Evolutionary conservation across 768 basidiomycete genomes (phyloP), one percentile per base, ranked within the genome.

Genomic region (Suillus subalutaceus): DNA sequence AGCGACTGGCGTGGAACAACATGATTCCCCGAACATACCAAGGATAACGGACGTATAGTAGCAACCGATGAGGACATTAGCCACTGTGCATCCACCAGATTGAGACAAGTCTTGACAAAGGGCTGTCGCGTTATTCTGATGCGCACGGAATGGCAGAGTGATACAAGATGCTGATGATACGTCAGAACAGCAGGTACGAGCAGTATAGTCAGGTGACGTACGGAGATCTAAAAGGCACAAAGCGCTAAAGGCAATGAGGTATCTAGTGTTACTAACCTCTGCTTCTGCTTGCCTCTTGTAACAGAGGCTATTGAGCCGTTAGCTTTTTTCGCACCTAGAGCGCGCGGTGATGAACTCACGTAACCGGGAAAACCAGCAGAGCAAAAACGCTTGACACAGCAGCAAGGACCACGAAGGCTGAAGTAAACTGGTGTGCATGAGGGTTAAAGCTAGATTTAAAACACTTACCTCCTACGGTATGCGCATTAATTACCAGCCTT

Each of bases 101-200:
- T 68, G 65, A 38, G 67, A 67, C 35, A 81, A 78, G 60, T 81
- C 78, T 3, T 65, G 65, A 69, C 76, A 77, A 35, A 79, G 71
- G 43, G 63, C 66, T 30, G 58, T 5, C 13, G 66, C 60, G 10
- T 10, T 35, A 10, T 63, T 71, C 16, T 71, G 73, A n/a, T 67
- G 72, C 35, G 76, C 74, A 56, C 75, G 78, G 55, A 72, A 52
- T 1, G 78, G 70, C 52, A 79, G 61, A 4, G 71, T 67, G 26
- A 69, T 35, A 44, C 72, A 66, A 7, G 73, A 66, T 5, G 46
- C 74, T 78, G 38, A 13, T 3, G n/a, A 4, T 37, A 3, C 13
- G 20, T 69, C 57, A 50, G 9, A 13, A 23, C 40, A 30, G 37
- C 30, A 48, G 12, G 18, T 16, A 10, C 15, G 30, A n/a, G 41